Percentiles rank a stretch among this genome's conserved stretches.
These are phyloP conservation scores for Aspergillus sp. DNA, from an alignment of 2,329 filamentous ascomycete species.

Conservation along the genomic window DNA sequence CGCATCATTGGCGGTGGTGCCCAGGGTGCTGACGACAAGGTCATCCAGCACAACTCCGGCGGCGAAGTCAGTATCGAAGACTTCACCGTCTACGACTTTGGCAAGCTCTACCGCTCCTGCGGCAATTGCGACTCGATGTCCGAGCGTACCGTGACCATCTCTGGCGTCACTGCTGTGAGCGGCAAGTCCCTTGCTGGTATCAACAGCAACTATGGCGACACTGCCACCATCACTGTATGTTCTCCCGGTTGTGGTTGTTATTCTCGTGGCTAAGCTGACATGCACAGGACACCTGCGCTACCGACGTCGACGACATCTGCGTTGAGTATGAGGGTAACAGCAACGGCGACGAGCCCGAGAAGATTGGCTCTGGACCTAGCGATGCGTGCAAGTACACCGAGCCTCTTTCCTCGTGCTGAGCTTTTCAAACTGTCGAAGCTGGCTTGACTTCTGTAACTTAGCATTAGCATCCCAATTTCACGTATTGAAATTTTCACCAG, in stretches of 20 bases:
- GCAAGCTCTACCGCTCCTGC: constrained; percentile 46
- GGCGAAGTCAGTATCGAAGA: constrained; percentile 33
- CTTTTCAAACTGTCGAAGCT: no score
- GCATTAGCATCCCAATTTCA: no score
- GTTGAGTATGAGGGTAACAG: neutral
- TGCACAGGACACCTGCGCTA: neutral
- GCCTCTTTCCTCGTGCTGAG: no score
- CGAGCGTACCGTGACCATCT: constrained; percentile 40
- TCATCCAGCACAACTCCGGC: constrained; percentile 44
- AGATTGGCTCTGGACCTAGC: neutral
- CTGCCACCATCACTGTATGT: neutral
- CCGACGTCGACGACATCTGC: neutral
- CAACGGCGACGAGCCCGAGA: neutral
- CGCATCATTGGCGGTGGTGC: constrained; percentile 44
- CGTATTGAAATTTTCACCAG: no score
- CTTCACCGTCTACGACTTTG: constrained; percentile 42
- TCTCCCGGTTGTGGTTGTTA: no score
- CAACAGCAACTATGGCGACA: constrained; percentile 27
- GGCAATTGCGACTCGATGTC: constrained; percentile 37
- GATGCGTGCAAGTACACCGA: neutral
- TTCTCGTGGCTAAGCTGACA: no score
- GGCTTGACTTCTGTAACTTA: no score
- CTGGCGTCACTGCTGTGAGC: constrained; percentile 32
- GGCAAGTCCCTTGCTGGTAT: constrained; percentile 12
- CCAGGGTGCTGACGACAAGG: constrained; percentile 41